Conservation (phyloP, 139 green algal genomes). For the Coelastrella sp. region DNA sequence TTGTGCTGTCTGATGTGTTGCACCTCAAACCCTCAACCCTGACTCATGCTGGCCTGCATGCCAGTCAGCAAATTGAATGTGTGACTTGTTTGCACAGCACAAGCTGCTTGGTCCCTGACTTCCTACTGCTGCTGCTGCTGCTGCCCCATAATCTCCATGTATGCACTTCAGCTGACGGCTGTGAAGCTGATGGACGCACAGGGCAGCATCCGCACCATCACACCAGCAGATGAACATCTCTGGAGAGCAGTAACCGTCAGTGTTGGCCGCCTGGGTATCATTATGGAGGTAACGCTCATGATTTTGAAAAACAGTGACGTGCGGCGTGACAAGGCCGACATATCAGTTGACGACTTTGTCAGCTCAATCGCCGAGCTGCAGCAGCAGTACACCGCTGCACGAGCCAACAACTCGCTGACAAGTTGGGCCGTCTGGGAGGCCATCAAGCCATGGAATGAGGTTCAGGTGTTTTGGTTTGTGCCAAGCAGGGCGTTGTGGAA, state of each 20-base stretch:
- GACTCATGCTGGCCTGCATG: no score
- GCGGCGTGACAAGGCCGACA: conserved; percentile 16
- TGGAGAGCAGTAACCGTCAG: conserved; percentile 59
- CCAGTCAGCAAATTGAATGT: no score
- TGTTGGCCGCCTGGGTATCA: conserved; percentile 80
- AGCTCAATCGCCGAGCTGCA: neutral
- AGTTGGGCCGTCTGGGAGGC: conserved; percentile 29
- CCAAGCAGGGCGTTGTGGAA: conserved; percentile 31
- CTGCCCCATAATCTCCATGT: neutral
- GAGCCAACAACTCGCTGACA: neutral
- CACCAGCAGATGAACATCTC: conserved; percentile 53
- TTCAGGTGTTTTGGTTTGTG: conserved; percentile 42
- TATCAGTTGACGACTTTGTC: neutral
- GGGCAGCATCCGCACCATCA: conserved; percentile 2
- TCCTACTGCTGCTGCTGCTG: neutral
- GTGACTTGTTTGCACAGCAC: no score
- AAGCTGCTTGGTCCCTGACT: no score
- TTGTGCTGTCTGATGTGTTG: no score
- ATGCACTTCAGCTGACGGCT: conserved; percentile 3
- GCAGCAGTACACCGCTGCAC: neutral
- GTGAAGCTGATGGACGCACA: conserved; percentile 28
- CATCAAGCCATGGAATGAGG: conserved; percentile 33
- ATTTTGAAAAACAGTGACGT: conserved; percentile 63
- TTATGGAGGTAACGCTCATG: conserved; percentile 73
- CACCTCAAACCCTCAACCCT: no score